Evolutionary conservation across 2,329 filamentous ascomycete species (phyloP).

Genomic region (Colletotrichum sp.): DNA sequence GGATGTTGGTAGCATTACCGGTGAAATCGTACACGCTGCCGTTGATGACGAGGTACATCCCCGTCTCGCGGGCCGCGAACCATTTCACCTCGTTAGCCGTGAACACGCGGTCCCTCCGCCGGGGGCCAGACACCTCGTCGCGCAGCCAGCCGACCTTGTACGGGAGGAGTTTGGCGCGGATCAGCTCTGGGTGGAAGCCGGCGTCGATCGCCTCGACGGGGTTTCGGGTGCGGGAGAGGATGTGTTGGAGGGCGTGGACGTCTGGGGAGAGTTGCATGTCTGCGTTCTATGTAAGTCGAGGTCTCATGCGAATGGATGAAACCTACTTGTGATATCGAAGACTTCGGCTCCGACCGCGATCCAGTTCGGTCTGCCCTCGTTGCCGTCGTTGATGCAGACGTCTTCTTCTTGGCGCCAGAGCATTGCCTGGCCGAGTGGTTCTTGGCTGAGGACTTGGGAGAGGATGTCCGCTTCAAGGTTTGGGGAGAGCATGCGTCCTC

Average conservation of each 20-base stretch:
- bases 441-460: neutral
- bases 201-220: neutral
- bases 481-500: neutral
- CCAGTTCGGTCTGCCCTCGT: neutral
- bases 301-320: too few relatives aligned
- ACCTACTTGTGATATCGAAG: neutral
- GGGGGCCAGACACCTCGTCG: neutral
- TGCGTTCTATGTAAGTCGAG: neutral
- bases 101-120: neutral
- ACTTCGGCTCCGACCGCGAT: neutral
- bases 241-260: neutral
- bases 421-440: neutral
- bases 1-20: neutral
- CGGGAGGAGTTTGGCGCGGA: neutral
- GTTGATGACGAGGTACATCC: neutral
- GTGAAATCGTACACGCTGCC: conserved; percentile 10
- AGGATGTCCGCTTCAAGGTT: neutral
- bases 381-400: neutral
- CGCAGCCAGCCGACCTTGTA: neutral
- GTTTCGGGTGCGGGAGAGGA: neutral
- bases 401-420: neutral
- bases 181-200: neutral
- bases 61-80: neutral
- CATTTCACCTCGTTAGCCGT: neutral
- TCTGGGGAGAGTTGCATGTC: neutral